Conservation (phyloP, 139 green algal species). For the Coccomyxa sp. region DNA sequence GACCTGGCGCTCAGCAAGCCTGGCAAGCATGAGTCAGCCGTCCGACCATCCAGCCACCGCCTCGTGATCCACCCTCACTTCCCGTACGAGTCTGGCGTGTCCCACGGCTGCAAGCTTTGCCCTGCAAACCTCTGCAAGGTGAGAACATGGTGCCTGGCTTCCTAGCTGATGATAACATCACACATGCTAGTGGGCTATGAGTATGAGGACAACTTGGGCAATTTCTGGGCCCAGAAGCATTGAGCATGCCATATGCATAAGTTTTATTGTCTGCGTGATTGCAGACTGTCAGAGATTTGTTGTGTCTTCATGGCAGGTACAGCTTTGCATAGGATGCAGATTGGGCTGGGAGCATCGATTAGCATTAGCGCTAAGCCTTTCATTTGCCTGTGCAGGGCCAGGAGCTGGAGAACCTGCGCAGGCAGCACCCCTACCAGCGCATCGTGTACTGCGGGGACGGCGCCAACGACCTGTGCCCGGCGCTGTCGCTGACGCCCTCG, state of each 20-base stretch:
- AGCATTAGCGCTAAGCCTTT: too few relatives aligned
- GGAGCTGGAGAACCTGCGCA: conserved; percentile 51
- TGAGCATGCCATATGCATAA: too few relatives aligned
- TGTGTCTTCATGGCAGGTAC: too few relatives aligned
- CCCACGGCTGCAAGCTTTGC: conserved; percentile 67
- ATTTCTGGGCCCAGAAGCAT: too few relatives aligned
- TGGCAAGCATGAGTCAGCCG: conserved; percentile 5
- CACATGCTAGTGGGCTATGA: too few relatives aligned
- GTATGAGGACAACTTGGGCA: too few relatives aligned
- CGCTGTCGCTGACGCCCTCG: conserved; percentile 46
- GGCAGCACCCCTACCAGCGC: conserved; percentile 20
- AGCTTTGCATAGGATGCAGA: too few relatives aligned
- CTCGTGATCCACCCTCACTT: conserved; percentile 10
- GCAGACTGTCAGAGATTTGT: too few relatives aligned
- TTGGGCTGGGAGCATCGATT: too few relatives aligned
- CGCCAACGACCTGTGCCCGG: conserved; percentile 76
- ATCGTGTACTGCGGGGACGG: conserved; percentile 75
- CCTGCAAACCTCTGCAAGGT: conserved; percentile 79
- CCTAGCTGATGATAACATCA: background rate
- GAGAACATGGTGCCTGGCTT: background rate
- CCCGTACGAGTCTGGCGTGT: background rate
- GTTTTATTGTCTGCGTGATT: too few relatives aligned
- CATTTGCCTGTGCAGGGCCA: conserved; percentile 29
- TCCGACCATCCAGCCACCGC: conserved; percentile 4
- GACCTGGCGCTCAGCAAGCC: too few relatives aligned